These are phyloP conservation scores for Barnettozyma siamensis DNA, from an alignment of 805 yeast species.

Conservation along the genomic window DNA sequence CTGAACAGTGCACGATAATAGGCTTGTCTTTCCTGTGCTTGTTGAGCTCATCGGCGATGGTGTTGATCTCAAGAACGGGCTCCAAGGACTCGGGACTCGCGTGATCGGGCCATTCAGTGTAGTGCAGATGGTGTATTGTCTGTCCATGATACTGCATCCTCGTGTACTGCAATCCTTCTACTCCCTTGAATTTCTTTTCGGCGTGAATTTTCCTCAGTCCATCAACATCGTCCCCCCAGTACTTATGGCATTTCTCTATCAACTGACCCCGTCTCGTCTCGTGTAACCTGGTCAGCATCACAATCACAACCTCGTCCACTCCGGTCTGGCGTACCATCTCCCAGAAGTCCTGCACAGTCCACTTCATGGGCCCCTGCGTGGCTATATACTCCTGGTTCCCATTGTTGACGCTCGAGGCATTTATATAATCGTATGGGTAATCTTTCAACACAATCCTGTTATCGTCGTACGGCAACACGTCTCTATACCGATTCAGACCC, in stretches of 20 bases:
- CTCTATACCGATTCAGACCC: constrained; percentile 46
- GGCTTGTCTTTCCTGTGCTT: constrained; percentile 30
- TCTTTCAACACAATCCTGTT: constrained; percentile 43
- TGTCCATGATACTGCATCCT: constrained; percentile 16
- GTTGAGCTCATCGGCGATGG: constrained; percentile 26
- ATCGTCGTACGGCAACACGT: constrained; percentile 62
- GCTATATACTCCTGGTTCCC: constrained; percentile 47
- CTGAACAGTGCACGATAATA: constrained; percentile 82
- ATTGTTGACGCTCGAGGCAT: constrained; percentile 16
- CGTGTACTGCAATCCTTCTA: constrained; percentile 18
- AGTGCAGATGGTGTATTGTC: constrained; percentile 57
- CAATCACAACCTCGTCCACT: constrained; percentile 51
- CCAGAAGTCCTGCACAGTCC: constrained; percentile 85
- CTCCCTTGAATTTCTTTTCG: constrained; percentile 5
- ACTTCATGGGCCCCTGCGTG: constrained; percentile 72
- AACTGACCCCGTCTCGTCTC: constrained; percentile 44
- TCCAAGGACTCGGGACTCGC: constrained; percentile 45
- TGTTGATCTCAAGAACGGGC: constrained; percentile 28
- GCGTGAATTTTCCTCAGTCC: neutral
- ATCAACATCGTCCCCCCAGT: constrained; percentile 55
- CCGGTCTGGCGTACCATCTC: constrained; percentile 65
- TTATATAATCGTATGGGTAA: constrained; percentile 20
- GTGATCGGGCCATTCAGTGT: constrained; percentile 81
- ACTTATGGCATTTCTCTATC: constrained; percentile 71
- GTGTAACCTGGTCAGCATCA: constrained; percentile 69